Percentiles rank a stretch among this genome's conserved stretches.
Evolutionary conservation across 495 filamentous ascomycete species (phyloP).

Genomic region (Lepidopterella palustris): DNA sequence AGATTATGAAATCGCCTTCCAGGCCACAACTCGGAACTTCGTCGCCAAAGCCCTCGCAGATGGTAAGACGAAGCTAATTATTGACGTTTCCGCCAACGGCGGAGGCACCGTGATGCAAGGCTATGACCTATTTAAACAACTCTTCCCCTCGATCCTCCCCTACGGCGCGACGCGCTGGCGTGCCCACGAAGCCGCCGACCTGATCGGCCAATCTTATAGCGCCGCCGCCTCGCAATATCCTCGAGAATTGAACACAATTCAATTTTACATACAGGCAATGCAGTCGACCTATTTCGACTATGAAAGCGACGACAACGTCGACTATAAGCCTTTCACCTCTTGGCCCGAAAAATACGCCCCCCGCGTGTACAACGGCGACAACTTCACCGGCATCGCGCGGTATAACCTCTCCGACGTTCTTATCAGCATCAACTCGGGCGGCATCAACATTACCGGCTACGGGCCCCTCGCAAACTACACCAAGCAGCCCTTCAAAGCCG

Average conservation of each 20-base stretch:
- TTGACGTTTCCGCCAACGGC: conserved; percentile 24
- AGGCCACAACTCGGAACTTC: conserved; percentile 34
- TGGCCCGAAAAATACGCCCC: conserved; percentile 30
- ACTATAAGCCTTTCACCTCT: conserved; percentile 13
- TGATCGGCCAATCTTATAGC: conserved; percentile 42
- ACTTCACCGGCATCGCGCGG: conserved; percentile 20
- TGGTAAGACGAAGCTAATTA: conserved; percentile 28
- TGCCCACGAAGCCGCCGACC: conserved; percentile 39
- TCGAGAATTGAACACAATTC: background rate
- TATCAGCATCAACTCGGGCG: conserved; percentile 11
- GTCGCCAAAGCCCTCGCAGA: conserved; percentile 31
- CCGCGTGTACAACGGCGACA: conserved; percentile 18
- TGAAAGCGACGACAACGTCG: conserved; percentile 12
- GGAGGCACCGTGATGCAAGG: conserved; percentile 30
- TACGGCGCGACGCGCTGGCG: conserved; percentile 44
- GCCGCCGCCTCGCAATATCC: conserved; percentile 21
- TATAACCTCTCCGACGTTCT: conserved; percentile 25
- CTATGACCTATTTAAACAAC: conserved; percentile 36
- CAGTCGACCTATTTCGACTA: conserved; percentile 23
- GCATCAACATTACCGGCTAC: conserved; percentile 34
- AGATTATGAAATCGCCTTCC: conserved; percentile 31
- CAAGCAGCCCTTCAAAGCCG: conserved; percentile 19
- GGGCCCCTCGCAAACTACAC: conserved; percentile 36
- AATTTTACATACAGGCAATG: background rate
- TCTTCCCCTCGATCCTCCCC: conserved; percentile 41